Evolutionary conservation across 1,139 yeast species (phyloP).

Genomic region (Suhomyces bolitotheri): DNA sequence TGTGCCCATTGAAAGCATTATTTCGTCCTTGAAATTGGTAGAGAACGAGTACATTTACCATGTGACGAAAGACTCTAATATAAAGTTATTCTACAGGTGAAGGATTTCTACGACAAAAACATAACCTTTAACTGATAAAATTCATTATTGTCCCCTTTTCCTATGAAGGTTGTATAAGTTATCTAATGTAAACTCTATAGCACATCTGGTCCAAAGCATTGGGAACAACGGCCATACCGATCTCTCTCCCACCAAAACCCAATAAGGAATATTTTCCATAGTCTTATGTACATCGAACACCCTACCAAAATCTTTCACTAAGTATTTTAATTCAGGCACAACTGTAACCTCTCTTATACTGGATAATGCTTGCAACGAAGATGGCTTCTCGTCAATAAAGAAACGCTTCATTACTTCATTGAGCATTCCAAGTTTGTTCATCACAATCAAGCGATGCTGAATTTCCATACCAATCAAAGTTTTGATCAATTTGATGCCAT

Average conservation of each 20-base stretch:
- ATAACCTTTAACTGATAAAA: conserved; percentile 1
- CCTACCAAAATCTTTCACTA: conserved; percentile 66
- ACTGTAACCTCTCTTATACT: conserved; percentile 72
- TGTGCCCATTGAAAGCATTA: conserved; percentile 24
- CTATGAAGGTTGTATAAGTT: conserved; percentile 61
- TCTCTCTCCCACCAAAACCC: conserved; percentile 89
- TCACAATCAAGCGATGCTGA: conserved; percentile 77
- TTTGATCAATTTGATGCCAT: conserved; percentile 36
- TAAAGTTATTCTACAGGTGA: conserved; percentile 47
- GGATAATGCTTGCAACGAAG: conserved; percentile 57
- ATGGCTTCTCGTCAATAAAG: conserved; percentile 86
- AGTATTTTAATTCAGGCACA: conserved; percentile 79
- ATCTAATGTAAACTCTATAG: conserved; percentile 86
- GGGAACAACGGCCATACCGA: conserved; percentile 94
- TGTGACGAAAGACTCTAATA: conserved; percentile 55
- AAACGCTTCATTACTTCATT: conserved; percentile 71
- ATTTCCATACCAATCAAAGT: conserved; percentile 58
- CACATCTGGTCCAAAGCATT: conserved; percentile 81
- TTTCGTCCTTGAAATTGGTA: conserved; percentile 28
- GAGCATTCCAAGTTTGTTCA: conserved; percentile 76
- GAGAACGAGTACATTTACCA: conserved; percentile 70
- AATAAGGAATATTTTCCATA: conserved; percentile 76
- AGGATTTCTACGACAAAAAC: not conserved
- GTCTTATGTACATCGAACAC: conserved; percentile 73
- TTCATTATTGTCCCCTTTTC: conserved; percentile 23